Percentiles rank a stretch among this genome's conserved stretches.
Conservation (phyloP, 306 rosid species). For the Trichosanthes cucumerina region DNA sequence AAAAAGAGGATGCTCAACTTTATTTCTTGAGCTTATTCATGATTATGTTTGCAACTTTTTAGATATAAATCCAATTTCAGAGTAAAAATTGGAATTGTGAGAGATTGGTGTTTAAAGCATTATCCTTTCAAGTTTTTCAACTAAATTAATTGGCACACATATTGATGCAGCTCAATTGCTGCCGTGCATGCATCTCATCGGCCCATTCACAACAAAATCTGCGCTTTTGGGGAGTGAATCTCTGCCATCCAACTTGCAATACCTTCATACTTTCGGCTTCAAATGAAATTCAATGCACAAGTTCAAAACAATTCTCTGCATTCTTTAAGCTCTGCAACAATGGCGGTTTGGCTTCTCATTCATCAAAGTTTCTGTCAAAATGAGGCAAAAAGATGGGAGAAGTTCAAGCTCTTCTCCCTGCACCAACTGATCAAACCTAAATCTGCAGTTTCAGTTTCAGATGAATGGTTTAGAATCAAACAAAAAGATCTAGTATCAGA, state of each 20-base stretch:
- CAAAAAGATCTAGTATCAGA: background rate
- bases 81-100: background rate
- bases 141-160: slow-evolving; percentile 3
- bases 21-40: background rate
- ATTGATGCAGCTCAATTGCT: background rate
- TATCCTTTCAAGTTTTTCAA: background rate
- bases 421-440: background rate
- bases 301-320: background rate
- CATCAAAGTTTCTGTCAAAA: background rate
- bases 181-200: background rate
- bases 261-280: background rate
- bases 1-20: background rate
- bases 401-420: background rate
- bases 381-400: background rate
- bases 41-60: background rate
- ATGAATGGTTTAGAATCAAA: background rate
- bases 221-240: background rate
- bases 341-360: background rate
- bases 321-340: background rate
- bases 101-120: background rate
- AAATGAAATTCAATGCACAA: background rate
- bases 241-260: slow-evolving; percentile 7
- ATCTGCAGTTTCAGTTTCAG: background rate
- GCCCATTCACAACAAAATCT: background rate
- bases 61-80: background rate